These are phyloP conservation scores for Acorus gramineus DNA, from an alignment of 106 monocot species.

Conservation along the genomic window DNA sequence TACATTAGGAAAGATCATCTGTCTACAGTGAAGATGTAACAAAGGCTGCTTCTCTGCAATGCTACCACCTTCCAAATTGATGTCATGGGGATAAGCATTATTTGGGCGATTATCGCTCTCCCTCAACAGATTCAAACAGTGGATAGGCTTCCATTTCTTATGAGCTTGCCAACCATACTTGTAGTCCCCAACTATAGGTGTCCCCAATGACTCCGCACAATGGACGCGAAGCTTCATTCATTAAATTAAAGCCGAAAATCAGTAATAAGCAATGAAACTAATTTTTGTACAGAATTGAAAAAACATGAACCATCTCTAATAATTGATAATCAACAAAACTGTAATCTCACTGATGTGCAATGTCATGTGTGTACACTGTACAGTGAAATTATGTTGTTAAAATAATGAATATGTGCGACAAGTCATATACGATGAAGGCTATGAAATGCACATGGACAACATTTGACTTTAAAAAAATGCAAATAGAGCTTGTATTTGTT, in stretches of 20 bases:
- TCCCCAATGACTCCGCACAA: slow-evolving; percentile 75
- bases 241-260: neutral
- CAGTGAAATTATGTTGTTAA: too few species aligned
- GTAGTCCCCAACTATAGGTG: slow-evolving; percentile 86
- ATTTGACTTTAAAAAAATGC: too few species aligned
- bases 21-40: slow-evolving; percentile 79
- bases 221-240: slow-evolving; percentile 69
- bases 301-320: too few species aligned
- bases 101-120: slow-evolving; percentile 4
- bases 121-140: neutral
- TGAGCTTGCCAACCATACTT: slow-evolving; percentile 82
- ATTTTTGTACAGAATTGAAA: neutral
- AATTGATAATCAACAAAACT: too few species aligned
- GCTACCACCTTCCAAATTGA: slow-evolving; percentile 41
- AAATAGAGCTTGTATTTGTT: too few species aligned
- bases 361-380: too few species aligned
- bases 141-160: slow-evolving; percentile 33
- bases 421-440: too few species aligned
- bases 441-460: too few species aligned
- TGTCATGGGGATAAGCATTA: slow-evolving; percentile 41
- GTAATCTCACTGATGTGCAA: too few species aligned
- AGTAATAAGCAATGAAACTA: neutral
- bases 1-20: slow-evolving; percentile 74
- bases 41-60: slow-evolving; percentile 42
- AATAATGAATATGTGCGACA: too few species aligned